These are phyloP conservation scores for Phaeosphaeria sp. DNA, from an alignment of 2,329 filamentous ascomycete species.

Conservation along the genomic window DNA sequence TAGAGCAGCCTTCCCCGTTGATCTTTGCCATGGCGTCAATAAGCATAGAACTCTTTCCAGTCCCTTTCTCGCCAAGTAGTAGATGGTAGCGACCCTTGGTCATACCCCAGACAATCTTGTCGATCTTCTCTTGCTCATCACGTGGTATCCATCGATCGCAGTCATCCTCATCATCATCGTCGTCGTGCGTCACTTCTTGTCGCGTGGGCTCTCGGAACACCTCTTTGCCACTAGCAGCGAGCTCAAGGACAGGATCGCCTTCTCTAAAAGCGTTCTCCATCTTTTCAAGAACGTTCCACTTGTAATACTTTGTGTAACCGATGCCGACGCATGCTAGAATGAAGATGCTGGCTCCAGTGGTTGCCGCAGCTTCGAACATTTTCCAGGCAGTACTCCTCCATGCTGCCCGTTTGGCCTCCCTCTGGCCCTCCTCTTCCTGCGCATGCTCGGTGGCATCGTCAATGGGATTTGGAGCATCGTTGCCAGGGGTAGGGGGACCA, in stretches of 20 bases:
- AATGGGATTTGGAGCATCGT: conserved; percentile 47
- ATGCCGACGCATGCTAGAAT: conserved; percentile 57
- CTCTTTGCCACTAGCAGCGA: conserved; percentile 54
- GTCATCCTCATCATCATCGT: conserved; percentile 52
- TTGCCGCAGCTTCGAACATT: conserved; percentile 60
- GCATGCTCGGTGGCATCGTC: conserved; percentile 43
- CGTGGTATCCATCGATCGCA: conserved; percentile 80
- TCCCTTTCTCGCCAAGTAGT: conserved; percentile 92
- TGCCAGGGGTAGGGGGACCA: conserved; percentile 44
- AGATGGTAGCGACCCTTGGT: conserved; percentile 86
- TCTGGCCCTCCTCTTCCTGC: conserved; percentile 23
- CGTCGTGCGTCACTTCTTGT: conserved; percentile 37
- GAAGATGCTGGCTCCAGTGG: conserved; percentile 58
- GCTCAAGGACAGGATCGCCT: conserved; percentile 85
- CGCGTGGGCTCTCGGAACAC: conserved; percentile 34
- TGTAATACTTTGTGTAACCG: conserved; percentile 69
- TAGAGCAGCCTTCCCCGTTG: conserved; percentile 85
- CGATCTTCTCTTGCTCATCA: conserved; percentile 80
- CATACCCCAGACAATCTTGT: conserved; percentile 79
- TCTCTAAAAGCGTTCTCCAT: conserved; percentile 91
- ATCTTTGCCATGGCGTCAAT: conserved; percentile 94
- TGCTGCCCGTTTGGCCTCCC: conserved; percentile 25
- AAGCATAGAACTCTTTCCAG: conserved; percentile 95
- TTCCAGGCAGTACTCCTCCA: conserved; percentile 55
- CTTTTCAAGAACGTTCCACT: conserved; percentile 86